Evolutionary conservation across 2,329 filamentous ascomycete species (phyloP).

Genomic region (Monosporascus sp.): DNA sequence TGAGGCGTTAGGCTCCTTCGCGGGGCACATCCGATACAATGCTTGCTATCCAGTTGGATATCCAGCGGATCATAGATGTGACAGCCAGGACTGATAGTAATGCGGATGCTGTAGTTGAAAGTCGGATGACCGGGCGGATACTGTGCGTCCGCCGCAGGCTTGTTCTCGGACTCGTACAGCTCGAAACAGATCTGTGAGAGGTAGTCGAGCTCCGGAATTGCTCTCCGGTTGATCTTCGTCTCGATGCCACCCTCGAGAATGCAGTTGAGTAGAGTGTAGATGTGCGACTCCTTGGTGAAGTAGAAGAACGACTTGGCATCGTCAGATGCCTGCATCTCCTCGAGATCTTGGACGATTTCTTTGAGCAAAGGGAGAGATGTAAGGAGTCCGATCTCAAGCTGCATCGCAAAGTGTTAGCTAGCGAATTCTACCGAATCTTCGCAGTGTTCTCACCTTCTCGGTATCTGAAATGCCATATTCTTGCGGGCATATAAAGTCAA

Average conservation of each 20-base stretch:
- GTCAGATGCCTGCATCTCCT: slow-evolving; percentile 92
- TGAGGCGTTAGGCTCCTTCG: slow-evolving; percentile 84
- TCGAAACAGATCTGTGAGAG: slow-evolving; percentile 97
- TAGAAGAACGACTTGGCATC: slow-evolving; percentile 97
- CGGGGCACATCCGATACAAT: slow-evolving; percentile 93
- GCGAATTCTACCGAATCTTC: background rate
- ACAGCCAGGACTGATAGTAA: slow-evolving; percentile 91
- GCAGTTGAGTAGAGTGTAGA: slow-evolving; percentile 96
- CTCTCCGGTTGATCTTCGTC: slow-evolving; percentile 92
- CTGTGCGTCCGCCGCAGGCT: slow-evolving; percentile 37
- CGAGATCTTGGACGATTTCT: slow-evolving; percentile 93
- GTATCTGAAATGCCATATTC: slow-evolving; percentile 95
- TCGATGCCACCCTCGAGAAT: slow-evolving; percentile 95
- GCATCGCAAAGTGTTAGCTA: background rate
- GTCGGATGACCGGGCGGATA: slow-evolving; percentile 57
- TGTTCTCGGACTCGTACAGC: slow-evolving; percentile 90
- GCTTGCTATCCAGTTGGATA: slow-evolving; percentile 91
- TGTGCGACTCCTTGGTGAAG: slow-evolving; percentile 98
- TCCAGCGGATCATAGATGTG: slow-evolving; percentile 95
- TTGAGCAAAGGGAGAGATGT: slow-evolving; percentile 91
- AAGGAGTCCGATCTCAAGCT: slow-evolving; percentile 90
- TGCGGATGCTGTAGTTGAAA: slow-evolving; percentile 93
- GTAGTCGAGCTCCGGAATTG: slow-evolving; percentile 95
- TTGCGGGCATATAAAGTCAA: slow-evolving; percentile 97
- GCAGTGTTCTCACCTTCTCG: slow-evolving; percentile 59